Conservation (phyloP, 345 rosid species). For the Ricinus communis region DNA sequence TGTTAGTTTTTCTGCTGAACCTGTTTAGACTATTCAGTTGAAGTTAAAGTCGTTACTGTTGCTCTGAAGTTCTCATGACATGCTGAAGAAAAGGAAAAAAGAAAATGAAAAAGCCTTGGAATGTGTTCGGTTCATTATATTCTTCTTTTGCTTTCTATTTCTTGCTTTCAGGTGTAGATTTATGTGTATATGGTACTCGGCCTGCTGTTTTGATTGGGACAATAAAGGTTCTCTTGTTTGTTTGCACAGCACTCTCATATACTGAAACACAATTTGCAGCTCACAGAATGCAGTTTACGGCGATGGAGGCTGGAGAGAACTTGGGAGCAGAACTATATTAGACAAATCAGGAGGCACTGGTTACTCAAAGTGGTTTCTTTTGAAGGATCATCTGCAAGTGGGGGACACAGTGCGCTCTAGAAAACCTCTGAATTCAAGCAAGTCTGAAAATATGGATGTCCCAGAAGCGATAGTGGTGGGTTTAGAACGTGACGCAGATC, state of each 20-base stretch:
- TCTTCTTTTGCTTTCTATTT: too few species aligned
- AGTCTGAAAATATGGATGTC: slow-evolving; percentile 70
- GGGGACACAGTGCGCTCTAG: slow-evolving; percentile 86
- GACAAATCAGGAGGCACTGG: slow-evolving; percentile 43
- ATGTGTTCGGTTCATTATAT: not conserved
- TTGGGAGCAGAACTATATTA: slow-evolving; percentile 32
- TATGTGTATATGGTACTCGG: slow-evolving; percentile 1
- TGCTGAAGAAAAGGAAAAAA: too few species aligned
- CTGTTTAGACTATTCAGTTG: not conserved
- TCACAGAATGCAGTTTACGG: slow-evolving; percentile 46
- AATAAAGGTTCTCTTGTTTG: not conserved
- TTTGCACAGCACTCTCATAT: not conserved
- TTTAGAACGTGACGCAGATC: slow-evolving; percentile 48
- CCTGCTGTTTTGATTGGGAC: slow-evolving; percentile 4
- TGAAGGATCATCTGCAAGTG: slow-evolving; percentile 67
- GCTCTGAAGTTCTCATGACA: not conserved
- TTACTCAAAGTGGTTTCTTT: slow-evolving; percentile 79
- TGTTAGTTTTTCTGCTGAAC: slow-evolving; percentile 2
- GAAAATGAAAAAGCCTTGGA: not conserved
- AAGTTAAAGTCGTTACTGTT: not conserved
- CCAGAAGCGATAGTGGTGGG: slow-evolving; percentile 90
- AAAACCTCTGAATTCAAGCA: slow-evolving; percentile 61
- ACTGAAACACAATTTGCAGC: slow-evolving; percentile 46
- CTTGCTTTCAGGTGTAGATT: not conserved
- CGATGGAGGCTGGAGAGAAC: slow-evolving; percentile 57